Evolutionary conservation across 2,329 filamentous ascomycete species (phyloP), one percentile per base, ranked within the genome.

Genomic region (Epichloe sp.): DNA sequence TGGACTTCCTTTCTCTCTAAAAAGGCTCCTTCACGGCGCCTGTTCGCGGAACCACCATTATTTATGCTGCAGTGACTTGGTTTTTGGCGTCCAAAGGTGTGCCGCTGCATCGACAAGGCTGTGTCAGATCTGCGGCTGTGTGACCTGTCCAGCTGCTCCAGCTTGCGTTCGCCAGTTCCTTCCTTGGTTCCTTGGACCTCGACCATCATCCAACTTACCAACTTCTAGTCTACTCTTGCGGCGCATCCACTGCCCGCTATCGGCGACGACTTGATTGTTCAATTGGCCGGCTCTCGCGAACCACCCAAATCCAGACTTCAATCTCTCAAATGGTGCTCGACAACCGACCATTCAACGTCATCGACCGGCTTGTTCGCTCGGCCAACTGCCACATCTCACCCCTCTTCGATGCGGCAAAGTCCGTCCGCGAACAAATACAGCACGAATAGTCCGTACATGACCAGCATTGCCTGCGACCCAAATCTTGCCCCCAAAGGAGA

Each of bases 401-500:
- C 12, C 47, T 37, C 41, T 40, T 40, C 49, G 19, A 52, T 48
- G 44, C 50, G 45, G 15, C 40, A 31, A 8, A 52, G 31, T 17
- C 26, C n/a, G 35, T 15, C n/a, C 11, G 11, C 23, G 17, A 38
- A 19, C 12, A 15, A 43, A 17, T 26, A 31, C 17, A 47, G 15
- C 31, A 31, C 44, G n/a, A 43, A 19, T 17, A 23, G 23, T 23
- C 23, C 23, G 23, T 6, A 4, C 31, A 21, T 36, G 14, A 15
- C 15, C 23, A 26, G 34, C 45, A 36, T 48, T 38, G 46, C 40
- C 31, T 31, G 38, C 17, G 19, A 51, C 2, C 40, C 36, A 21
- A 14, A 10, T 11, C 7, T 48, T 12, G 21, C 7, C 43, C 36
- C 49, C 17, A 51, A 12, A 52, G 54, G 53, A 58, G 55, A 55